Conservation (phyloP, 164 flowering plant genomes). For the grape (Vitis vinifera) region ASM3070453v1 NC_081813.1:10785501-10786000, state of each 20-base stretch:
- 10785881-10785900: neutral
- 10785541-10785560: too few species aligned
- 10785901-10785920: too few species aligned
- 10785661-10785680: conserved; percentile 92
- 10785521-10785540: too few species aligned
- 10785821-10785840: conserved; percentile 95
- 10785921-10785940: conserved; percentile 89
- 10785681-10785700: conserved; percentile 94
- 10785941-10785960: conserved; percentile 76
- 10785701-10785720: conserved; percentile 84
- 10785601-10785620: too few species aligned
- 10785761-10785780: conserved; percentile 96
- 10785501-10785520: too few species aligned
- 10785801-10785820: conserved; percentile 97
- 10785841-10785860: conserved; percentile 34
- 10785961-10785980: conserved; percentile 46
- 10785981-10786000: conserved; percentile 78
- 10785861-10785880: neutral
- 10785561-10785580: too few species aligned
- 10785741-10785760: conserved; percentile 77
- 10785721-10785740: conserved; percentile 93
- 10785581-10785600: too few species aligned
- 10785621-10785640: neutral
- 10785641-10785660: conserved; percentile 72
- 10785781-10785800: conserved; percentile 98